Base-by-base conservation (phyloP, 371 early-diverging fungal genomes). In the Mucor racemosus region DNA sequence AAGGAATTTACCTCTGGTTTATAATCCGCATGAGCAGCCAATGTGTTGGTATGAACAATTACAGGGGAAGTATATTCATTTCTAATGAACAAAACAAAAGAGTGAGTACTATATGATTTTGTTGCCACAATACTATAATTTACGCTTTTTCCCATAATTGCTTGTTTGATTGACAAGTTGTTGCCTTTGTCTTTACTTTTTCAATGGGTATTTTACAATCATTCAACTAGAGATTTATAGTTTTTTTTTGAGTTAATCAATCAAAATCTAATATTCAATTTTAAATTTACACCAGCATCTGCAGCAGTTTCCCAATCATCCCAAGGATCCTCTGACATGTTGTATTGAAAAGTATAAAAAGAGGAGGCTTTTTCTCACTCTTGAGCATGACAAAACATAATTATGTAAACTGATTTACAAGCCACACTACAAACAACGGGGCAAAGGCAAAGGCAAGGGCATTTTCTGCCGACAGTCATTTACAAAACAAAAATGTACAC, bases 251-350 rank as follows among this genome's bases (percentile, higher is more conserved):
- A 39, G 39, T 64, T 50, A 62, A 44, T 39, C 60, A 55, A 44
- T n/a, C 31, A 59, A 40, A 42, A 21, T 13, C 40, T 53, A 19
- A 15, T 2, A 3, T 57, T 38, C 38, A 38, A 38, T 38, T 11
- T 53, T 35, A 44, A 48, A n/a, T 60, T 65, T 72, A 76, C 79
- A 19, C 69, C 74, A 40, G 79, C 79, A 64, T 76, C 79, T 33
- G 79, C 76, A 39, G 76, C 79, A 48, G 74, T 66, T 67, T 78
- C 79, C 79, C 79, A 76, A 65, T 78, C 79, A 65, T 78, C 76
- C 79, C 76, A 78, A 40, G 79, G 79, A 57, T 78, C 76, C 34
- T 68, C 65, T 54, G 67, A 46, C 70, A 76, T 71, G 19, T 41
- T 40, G 15, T 42, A 36, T 53, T 31, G 7, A 11, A 31, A 41